These are phyloP conservation scores for Pistacia integerrima DNA, from an alignment of 345 rosid genomes.

Conservation along the genomic window DNA sequence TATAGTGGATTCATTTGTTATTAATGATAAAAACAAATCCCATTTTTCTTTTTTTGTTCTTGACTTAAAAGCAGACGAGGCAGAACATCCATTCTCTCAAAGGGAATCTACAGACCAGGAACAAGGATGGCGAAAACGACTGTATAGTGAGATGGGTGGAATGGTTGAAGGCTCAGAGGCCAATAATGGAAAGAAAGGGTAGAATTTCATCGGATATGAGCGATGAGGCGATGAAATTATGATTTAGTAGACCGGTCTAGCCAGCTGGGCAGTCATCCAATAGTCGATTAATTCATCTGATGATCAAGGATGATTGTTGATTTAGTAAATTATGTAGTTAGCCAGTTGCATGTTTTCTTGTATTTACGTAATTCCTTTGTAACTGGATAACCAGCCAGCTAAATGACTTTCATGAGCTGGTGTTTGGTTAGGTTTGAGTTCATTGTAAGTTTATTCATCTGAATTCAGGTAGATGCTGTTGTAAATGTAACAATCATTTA, in stretches of 20 bases:
- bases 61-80: slow-evolving; percentile 45
- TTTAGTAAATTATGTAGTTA: no score
- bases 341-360: no score
- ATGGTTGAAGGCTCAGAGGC: slow-evolving; percentile 31
- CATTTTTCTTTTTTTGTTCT: slow-evolving; percentile 17
- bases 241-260: slow-evolving; percentile 8
- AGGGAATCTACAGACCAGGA: slow-evolving; percentile 38
- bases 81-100: slow-evolving; percentile 33
- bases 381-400: slow-evolving; percentile 16
- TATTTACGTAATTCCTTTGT: not conserved
- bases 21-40: slow-evolving; percentile 26
- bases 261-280: no score
- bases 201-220: slow-evolving; percentile 21
- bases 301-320: no score
- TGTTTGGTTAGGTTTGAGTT: slow-evolving; percentile 10
- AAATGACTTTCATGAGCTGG: slow-evolving; percentile 1
- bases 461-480: slow-evolving; percentile 15
- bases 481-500: slow-evolving; percentile 24
- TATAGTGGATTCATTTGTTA: not conserved
- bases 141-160: slow-evolving; percentile 36
- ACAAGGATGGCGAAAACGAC: slow-evolving; percentile 38
- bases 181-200: slow-evolving; percentile 28
- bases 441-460: slow-evolving; percentile 25
- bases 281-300: no score
- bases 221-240: slow-evolving; percentile 12